Conservation (phyloP, 2,329 filamentous ascomycete species). For the Fusarium brachygibbosum region DNA sequence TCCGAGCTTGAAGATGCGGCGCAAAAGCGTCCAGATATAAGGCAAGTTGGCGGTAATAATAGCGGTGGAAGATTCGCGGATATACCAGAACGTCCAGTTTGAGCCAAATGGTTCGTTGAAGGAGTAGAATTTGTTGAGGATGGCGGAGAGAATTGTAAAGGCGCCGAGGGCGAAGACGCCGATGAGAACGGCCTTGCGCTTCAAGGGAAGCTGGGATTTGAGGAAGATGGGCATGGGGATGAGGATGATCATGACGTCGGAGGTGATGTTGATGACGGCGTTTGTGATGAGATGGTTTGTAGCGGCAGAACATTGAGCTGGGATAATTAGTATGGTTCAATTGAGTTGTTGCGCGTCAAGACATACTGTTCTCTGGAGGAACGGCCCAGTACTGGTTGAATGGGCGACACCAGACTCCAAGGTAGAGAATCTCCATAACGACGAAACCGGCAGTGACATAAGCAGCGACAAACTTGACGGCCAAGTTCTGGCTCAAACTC, state of each 20-base stretch:
- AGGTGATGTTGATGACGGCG: constrained; percentile 70
- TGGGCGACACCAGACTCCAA: constrained; percentile 68
- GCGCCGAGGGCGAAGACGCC: constrained; percentile 61
- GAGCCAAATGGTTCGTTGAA: constrained; percentile 56
- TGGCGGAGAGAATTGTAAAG: constrained; percentile 66
- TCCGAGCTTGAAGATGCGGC: constrained; percentile 53
- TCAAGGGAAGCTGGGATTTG: constrained; percentile 62
- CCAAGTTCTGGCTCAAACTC: constrained; percentile 61
- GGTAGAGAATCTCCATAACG: constrained; percentile 64
- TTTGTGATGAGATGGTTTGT: constrained; percentile 71
- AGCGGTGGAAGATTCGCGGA: constrained; percentile 60
- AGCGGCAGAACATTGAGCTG: constrained; percentile 69
- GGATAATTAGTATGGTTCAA: constrained; percentile 17
- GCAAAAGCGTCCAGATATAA: constrained; percentile 58
- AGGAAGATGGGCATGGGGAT: constrained; percentile 69
- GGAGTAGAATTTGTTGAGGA: constrained; percentile 61
- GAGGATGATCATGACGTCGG: constrained; percentile 70
- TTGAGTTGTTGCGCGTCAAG: too few relatives aligned
- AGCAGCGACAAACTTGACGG: constrained; percentile 62
- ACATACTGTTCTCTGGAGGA: constrained; percentile 63
- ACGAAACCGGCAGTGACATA: constrained; percentile 64
- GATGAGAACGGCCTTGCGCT: constrained; percentile 67
- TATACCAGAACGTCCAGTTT: constrained; percentile 60
- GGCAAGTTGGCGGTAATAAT: constrained; percentile 60
- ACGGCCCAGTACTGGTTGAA: constrained; percentile 71